A percentile compares a stretch with the other conserved stretches of the same genome.
phyloP scores from a whole-genome alignment of 2,329 filamentous ascomycete species.

The Colletotrichum brevisporum region DNA sequence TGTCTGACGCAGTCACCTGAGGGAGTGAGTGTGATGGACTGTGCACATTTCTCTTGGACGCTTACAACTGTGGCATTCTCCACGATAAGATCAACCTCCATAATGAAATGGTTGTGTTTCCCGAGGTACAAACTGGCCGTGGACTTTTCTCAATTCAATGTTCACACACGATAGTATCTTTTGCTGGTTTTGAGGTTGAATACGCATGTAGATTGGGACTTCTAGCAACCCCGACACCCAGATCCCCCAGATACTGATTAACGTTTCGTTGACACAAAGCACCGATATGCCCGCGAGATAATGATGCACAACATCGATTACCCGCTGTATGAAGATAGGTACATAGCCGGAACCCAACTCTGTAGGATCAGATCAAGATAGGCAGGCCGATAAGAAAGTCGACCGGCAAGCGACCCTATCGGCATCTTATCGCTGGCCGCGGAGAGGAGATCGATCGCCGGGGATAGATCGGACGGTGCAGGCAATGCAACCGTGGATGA shows the following conservation, averaged over 20 bases:
- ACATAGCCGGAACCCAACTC: neutral
- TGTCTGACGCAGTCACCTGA: slow-evolving; percentile 33
- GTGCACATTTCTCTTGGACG: neutral
- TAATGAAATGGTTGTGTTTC: neutral
- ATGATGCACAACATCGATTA: neutral
- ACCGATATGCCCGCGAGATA: neutral
- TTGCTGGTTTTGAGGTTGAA: too few relatives aligned
- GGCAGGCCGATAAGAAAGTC: slow-evolving; percentile 5
- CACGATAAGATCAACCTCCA: slow-evolving; percentile 33
- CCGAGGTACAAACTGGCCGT: too few relatives aligned
- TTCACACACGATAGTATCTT: too few relatives aligned
- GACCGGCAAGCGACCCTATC: slow-evolving; percentile 20
- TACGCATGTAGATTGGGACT: too few relatives aligned
- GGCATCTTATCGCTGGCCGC: slow-evolving; percentile 18
- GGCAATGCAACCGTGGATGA: neutral
- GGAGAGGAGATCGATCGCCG: neutral
- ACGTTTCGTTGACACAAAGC: neutral
- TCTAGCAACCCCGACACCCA: too few relatives aligned
- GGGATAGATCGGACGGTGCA: slow-evolving; percentile 1
- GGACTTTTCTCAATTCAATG: too few relatives aligned
- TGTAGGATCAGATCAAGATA: slow-evolving; percentile 19
- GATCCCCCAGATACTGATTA: neutral
- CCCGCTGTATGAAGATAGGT: slow-evolving; percentile 20
- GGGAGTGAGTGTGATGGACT: neutral
- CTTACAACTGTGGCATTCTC: slow-evolving; percentile 35